Base-by-base conservation (phyloP, 208 protist genomes). In the Phytomonas francai region DNA sequence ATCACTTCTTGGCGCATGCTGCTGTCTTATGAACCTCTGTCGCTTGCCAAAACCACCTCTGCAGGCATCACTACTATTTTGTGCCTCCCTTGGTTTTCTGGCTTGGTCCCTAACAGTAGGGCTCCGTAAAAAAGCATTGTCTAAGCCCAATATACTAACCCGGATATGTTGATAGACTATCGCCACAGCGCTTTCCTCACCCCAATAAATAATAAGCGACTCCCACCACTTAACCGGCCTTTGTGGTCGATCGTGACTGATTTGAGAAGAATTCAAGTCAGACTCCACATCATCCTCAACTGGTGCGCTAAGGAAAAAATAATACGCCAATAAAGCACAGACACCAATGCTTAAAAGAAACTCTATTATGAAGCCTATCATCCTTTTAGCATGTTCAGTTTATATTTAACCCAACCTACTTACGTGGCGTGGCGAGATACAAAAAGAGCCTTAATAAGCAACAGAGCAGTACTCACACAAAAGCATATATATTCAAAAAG, bases 321-420 rank as follows among this genome's bases (percentile, higher is more conserved):
- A 92, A 65, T 87, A 94, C 9, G 67, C 88, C 33, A 81, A 58
- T 19, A 70, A 71, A 28, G 25, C 67, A 54, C 81, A 91, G 0
- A 94, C 59, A 5, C 56, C 59, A n/a, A 90, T 30, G 58, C 85
- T 90, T 31, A 88, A 31, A n/a, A 83, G 31, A 12, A 94, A 66
- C 72, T 94, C 88, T n/a, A 90, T 3, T 12, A 92, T 54, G 22
- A 89, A 63, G 28, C 70, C 71, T 16, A 89, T 12, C 84, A 90
- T 88, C 30, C 5, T 9, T 49, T 49, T 12, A 49, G 16, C 39
- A 49, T 19, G 39, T 3, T 19, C 39, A 49, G 39, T 12, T 49
- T 22, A 49, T 49, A 49, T 49, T 49, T 49, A 49, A 49, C 4
- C 39, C 39, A 49, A 49, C 14, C 16, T 49, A 19, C 39, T 49